Conservation (phyloP, 305 asterid genomes). For the Caryopteris hybrid region DNA sequence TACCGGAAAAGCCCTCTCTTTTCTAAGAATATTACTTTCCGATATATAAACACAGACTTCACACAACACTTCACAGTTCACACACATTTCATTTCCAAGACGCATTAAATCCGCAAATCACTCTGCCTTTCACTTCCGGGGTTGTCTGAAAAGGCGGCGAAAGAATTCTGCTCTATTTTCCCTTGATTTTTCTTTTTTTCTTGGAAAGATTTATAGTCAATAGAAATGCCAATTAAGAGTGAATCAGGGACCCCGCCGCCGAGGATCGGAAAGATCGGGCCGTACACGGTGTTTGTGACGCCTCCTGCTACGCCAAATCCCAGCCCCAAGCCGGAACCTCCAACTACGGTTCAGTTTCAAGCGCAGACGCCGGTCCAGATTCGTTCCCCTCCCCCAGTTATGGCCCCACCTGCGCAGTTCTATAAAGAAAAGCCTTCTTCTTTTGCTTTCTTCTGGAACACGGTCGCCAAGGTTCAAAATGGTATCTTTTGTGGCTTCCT, state of each 20-base stretch:
- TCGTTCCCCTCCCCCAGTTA: conserved; percentile 48
- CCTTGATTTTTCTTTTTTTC: not conserved
- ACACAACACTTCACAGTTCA: not conserved
- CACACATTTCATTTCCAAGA: conserved; percentile 2
- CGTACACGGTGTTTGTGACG: conserved; percentile 93
- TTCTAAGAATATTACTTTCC: conserved; percentile 1
- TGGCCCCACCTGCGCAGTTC: conserved; percentile 59
- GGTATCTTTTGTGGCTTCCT: conserved; percentile 34
- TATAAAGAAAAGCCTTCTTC: conserved; percentile 40
- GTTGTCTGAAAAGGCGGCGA: conserved; percentile 9
- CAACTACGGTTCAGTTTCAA: conserved; percentile 33
- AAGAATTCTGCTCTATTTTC: not conserved
- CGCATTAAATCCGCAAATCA: conserved; percentile 15
- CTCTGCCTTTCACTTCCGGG: conserved; percentile 3
- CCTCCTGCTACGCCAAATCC: conserved; percentile 69
- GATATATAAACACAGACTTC: not conserved
- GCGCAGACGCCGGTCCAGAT: conserved; percentile 37
- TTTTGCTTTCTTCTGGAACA: conserved; percentile 48
- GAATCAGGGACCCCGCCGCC: conserved; percentile 78
- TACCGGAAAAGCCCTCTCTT: not conserved
- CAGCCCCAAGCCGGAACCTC: conserved; percentile 34
- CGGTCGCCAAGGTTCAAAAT: conserved; percentile 55
- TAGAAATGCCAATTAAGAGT: conserved; percentile 51
- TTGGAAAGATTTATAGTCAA: too few relatives aligned
- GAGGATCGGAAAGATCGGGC: conserved; percentile 98